Conservation (phyloP, 768 basidiomycete genomes). For the Hygrocybe punicea region DNA sequence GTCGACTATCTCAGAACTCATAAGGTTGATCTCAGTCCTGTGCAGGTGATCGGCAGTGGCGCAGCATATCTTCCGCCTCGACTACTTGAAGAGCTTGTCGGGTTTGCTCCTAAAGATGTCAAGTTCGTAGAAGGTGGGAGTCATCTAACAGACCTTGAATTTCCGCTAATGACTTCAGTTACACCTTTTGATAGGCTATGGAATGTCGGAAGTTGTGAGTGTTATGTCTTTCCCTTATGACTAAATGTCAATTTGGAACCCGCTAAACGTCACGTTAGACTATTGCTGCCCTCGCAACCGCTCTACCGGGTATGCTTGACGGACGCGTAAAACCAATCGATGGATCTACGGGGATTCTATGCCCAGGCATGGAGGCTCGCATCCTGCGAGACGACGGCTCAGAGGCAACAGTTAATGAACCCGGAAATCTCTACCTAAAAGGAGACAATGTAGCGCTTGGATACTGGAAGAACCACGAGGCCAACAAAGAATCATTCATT, state of each 20-base stretch:
- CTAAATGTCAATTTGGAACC: no score
- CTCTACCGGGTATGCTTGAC: slow-evolving; percentile 43
- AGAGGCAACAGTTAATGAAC: slow-evolving; percentile 52
- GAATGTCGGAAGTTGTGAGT: slow-evolving; percentile 66
- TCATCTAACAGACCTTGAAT: neutral
- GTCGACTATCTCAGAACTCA: slow-evolving; percentile 51
- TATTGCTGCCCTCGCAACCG: slow-evolving; percentile 45
- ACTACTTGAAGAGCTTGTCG: slow-evolving; percentile 42
- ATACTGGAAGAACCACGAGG: slow-evolving; percentile 69
- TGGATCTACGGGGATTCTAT: slow-evolving; percentile 54
- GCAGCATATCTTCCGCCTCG: slow-evolving; percentile 67
- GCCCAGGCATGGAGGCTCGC: slow-evolving; percentile 64
- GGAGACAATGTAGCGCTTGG: slow-evolving; percentile 58
- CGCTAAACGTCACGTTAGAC: slow-evolving; percentile 54
- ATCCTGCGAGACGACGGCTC: slow-evolving; percentile 56
- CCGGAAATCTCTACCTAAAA: slow-evolving; percentile 63
- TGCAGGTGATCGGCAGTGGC: slow-evolving; percentile 47
- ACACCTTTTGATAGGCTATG: slow-evolving; percentile 49
- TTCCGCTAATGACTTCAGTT: neutral
- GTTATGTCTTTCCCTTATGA: neutral
- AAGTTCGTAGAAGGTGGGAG: slow-evolving; percentile 46
- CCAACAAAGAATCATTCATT: slow-evolving; percentile 63
- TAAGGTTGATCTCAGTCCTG: slow-evolving; percentile 51
- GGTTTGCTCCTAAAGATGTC: slow-evolving; percentile 34
- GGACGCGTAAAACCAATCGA: slow-evolving; percentile 40